These are phyloP conservation scores for Adansonia gregorii DNA, from an alignment of 441 rosid genomes.

Conservation along the genomic window DNA sequence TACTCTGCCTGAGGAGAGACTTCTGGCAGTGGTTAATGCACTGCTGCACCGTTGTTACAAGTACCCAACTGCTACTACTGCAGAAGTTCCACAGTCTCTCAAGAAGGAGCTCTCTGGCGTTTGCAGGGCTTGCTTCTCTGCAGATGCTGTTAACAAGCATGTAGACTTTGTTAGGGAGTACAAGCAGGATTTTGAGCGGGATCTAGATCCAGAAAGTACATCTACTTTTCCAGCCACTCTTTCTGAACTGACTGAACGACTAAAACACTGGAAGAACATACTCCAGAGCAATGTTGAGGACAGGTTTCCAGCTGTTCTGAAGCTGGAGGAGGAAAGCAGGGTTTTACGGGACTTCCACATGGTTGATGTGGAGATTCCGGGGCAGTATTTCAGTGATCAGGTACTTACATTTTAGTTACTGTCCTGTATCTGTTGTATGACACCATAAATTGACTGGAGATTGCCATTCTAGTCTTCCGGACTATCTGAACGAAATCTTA, in stretches of 20 bases:
- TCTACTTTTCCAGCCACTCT: conserved; percentile 87
- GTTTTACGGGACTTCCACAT: conserved; percentile 91
- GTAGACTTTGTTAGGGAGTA: conserved; percentile 97
- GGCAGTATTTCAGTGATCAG: conserved; percentile 97
- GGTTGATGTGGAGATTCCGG: conserved; percentile 99
- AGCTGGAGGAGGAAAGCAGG: conserved; percentile 95
- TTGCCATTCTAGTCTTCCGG: not conserved
- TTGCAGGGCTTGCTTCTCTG: conserved; percentile 98
- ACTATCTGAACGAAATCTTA: not conserved
- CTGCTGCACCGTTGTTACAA: conserved; percentile 98
- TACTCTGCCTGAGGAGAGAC: conserved; percentile 97
- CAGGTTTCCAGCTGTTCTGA: conserved; percentile 88
- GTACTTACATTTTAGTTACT: conserved; percentile 36
- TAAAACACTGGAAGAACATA: conserved; percentile 94
- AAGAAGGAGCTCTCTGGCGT: conserved; percentile 99
- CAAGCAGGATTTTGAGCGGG: conserved; percentile 94
- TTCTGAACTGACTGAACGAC: conserved; percentile 76
- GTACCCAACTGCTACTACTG: conserved; percentile 95
- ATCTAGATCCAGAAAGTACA: conserved; percentile 95
- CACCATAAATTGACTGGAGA: not conserved
- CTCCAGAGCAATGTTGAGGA: conserved; percentile 99
- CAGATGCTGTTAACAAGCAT: conserved; percentile 97
- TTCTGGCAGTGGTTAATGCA: conserved; percentile 98
- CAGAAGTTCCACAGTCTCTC: conserved; percentile 97
- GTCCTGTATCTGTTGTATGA: conserved; percentile 1